Evolutionary conservation across 2,329 filamentous ascomycete genomes (phyloP), one percentile per base, ranked within the genome.

Genomic region (Botryosphaeria agaves): DNA sequence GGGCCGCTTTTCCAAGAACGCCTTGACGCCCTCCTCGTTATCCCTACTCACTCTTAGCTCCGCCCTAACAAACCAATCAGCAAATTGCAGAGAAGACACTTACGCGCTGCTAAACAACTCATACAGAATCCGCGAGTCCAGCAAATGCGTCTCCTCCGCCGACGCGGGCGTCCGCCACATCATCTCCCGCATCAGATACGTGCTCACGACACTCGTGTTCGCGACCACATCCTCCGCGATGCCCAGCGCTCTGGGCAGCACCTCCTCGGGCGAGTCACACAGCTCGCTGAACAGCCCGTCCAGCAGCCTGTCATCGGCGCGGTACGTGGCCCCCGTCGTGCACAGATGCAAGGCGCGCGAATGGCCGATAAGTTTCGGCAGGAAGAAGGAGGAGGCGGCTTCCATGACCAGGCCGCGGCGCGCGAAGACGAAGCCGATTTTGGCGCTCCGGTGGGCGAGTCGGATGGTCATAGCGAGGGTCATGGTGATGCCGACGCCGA

Each of bases 381-480:
- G 59, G 57, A 80, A 84, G 51, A 67, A 84, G 6, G 69, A 74
- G 30, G 65, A 72, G 44, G 69, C 75, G 1, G 74, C 76, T 51
- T 85, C 79, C 67, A 79, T 75, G 35, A 71, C 62, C 42, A 84
- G 61, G 1, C 77, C 78, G 26, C 77, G 63, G 16, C 76, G 66
- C 15, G 66, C 62, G 49, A 84, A 85, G 12, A 82, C 76, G 46
- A 83, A 80, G 31, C 77, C 78, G 37, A 83, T 66, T 45, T 76
- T 77, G 2, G 76, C 72, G 7, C 56, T 52, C 24, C 54, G 47
- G 38, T 66, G 69, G 23, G 56, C 61, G 18, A 67, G 54, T 25
- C 67, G 57, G 32, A 72, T 69, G 18, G 58, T 59, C 44, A 66
- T 65, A 14, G 67, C 64, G 8, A 72, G 55, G 1, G 62, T 65